Conservation (phyloP, 805 yeast species). For the Candida caryicola region DNA sequence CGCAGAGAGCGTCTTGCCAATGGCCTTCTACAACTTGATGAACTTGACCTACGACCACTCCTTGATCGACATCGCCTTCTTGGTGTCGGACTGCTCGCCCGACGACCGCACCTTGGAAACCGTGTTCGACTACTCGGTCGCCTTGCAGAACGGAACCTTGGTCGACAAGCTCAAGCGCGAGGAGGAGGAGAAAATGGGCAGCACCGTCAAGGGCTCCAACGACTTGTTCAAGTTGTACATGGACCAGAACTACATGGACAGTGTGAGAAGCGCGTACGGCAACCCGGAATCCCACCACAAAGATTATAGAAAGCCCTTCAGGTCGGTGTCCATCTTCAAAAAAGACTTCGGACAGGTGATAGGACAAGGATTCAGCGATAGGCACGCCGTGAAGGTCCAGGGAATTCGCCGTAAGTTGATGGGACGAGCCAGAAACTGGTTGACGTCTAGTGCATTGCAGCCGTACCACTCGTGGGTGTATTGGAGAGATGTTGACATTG, state of each 20-base stretch:
- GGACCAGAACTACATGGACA: slow-evolving; percentile 59
- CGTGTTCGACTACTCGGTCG: slow-evolving; percentile 60
- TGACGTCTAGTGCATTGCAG: slow-evolving; percentile 66
- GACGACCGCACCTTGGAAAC: slow-evolving; percentile 64
- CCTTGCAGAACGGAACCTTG: slow-evolving; percentile 69
- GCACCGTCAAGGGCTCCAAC: slow-evolving; percentile 49
- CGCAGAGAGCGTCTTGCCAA: slow-evolving; percentile 72
- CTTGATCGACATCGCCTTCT: slow-evolving; percentile 73
- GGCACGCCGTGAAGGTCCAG: slow-evolving; percentile 83
- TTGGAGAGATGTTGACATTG: slow-evolving; percentile 88
- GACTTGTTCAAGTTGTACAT: slow-evolving; percentile 69
- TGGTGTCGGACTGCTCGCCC: slow-evolving; percentile 77
- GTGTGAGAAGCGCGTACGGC: slow-evolving; percentile 55
- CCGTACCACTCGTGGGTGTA: slow-evolving; percentile 90
- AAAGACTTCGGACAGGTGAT: slow-evolving; percentile 82
- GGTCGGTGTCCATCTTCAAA: slow-evolving; percentile 75
- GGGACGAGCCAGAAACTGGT: slow-evolving; percentile 89
- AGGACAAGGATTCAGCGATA: slow-evolving; percentile 80
- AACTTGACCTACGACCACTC: slow-evolving; percentile 81
- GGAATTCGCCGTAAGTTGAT: slow-evolving; percentile 79
- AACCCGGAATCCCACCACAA: slow-evolving; percentile 58
- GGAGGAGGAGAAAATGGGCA: slow-evolving; percentile 30
- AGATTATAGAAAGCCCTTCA: slow-evolving; percentile 64
- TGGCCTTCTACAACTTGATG: slow-evolving; percentile 84
- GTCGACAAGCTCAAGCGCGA: slow-evolving; percentile 45